Base-by-base conservation (phyloP, 345 rosid genomes). In the Kernera saxatilis region DNA sequence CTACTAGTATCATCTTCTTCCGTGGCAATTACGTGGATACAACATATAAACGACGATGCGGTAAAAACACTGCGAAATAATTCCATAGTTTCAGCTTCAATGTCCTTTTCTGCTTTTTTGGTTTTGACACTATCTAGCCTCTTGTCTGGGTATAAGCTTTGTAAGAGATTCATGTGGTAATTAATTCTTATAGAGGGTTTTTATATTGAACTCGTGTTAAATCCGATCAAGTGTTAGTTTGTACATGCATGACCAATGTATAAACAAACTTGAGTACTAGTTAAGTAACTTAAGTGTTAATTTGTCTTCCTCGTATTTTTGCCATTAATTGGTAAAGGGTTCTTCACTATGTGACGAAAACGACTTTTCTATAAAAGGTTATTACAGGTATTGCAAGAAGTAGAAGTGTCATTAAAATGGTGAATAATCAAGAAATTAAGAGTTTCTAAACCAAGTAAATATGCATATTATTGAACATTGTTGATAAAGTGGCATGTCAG, bases 141-240 rank as follows among this genome's bases (percentile, higher is more conserved):
- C 57, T 37, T 89, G 29, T 87, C 94, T 11, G 94, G 96, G 14
- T 84, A 88, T 85, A 89, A 76, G 83, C 98, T 89, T 55, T 92
- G 94, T 64, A 90, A 90, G 84, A 86, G 95, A 84, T 79, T 87
- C 69, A 81, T 64, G 39, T 90, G 96, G 90, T 72, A 53, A 51
- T 4, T 79, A 76, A 79, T 32, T 75, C 51, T n/a, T 45, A 44
- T 39, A 25, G 15, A 4, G 22, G 3, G 5, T 19, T 19, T 51
- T 5, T 5, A 39, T 50, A 48, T n/a, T 22, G 13, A 23, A 30
- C 18, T 40, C 17, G 1, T 18, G 69, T 48, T 58, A 14, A 45
- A 14, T 29, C 25, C n/a, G n/a, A n/a, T n/a, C n/a, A n/a, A n/a
- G n/a, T n/a, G n/a, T n/a, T n/a, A n/a, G n/a, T n/a, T n/a, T n/a